Evolutionary conservation across 345 rosid genomes (phyloP).

Genomic region (Fremontodendron californicum): DNA sequence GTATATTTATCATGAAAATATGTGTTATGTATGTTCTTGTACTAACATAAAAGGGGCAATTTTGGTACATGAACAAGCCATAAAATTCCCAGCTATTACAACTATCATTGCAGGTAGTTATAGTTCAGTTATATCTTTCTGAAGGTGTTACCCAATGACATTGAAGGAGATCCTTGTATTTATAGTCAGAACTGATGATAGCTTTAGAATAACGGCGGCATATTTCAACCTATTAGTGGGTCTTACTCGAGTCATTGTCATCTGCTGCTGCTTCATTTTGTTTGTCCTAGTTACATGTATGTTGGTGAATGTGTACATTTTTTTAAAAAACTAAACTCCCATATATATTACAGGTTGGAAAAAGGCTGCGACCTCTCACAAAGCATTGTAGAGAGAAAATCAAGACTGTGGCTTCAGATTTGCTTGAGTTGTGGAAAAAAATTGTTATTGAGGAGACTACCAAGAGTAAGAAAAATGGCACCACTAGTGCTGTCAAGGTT

Average conservation of each 20-base stretch:
- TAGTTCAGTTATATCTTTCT: neutral
- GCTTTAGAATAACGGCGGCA: neutral
- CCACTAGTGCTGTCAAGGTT: slow-evolving; percentile 42
- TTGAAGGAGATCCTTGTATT: neutral
- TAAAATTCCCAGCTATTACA: neutral
- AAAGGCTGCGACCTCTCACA: slow-evolving; percentile 76
- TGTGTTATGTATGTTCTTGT: neutral
- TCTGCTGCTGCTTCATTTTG: neutral
- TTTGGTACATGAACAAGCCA: neutral
- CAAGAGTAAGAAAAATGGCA: slow-evolving; percentile 53
- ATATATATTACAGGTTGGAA: slow-evolving; percentile 65
- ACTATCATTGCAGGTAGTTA: neutral
- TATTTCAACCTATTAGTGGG: neutral
- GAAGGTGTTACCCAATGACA: neutral
- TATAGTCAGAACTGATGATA: neutral
- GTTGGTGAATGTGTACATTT: neutral
- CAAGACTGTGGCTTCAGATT: slow-evolving; percentile 50
- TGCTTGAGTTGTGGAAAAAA: slow-evolving; percentile 89
- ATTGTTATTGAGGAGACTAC: slow-evolving; percentile 79
- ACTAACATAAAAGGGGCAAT: neutral
- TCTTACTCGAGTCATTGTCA: slow-evolving; percentile 51
- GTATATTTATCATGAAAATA: neutral
- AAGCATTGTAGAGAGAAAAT: slow-evolving; percentile 75
- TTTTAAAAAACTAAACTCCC: neutral
- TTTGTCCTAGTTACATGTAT: neutral